Percentiles rank a stretch among this genome's conserved stretches.
Evolutionary conservation across 2,329 filamentous ascomycete species (phyloP).

Genomic region (Exophiala sp.): DNA sequence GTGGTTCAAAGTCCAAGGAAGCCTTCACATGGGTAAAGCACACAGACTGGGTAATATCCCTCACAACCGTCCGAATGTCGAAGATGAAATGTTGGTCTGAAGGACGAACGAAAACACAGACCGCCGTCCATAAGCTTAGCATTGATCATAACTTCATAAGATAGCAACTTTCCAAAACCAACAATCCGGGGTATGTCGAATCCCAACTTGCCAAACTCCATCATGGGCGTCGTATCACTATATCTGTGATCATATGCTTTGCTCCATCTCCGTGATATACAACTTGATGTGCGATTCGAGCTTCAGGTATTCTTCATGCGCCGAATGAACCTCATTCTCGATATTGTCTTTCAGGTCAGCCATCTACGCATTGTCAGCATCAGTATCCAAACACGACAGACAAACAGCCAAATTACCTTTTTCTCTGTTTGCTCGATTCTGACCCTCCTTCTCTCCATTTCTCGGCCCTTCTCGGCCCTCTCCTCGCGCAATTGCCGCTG

Average conservation of each 20-base stretch:
- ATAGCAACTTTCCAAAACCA: not conserved
- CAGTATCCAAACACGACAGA: not conserved
- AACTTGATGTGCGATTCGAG: slow-evolving; percentile 95
- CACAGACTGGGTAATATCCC: not conserved
- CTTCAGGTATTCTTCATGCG: slow-evolving; percentile 93
- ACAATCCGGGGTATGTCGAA: slow-evolving; percentile 35
- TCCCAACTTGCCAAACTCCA: slow-evolving; percentile 9
- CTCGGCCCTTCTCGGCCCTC: slow-evolving; percentile 77
- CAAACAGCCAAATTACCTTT: slow-evolving; percentile 61
- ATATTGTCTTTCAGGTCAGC: slow-evolving; percentile 96
- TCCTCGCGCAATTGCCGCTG: slow-evolving; percentile 82
- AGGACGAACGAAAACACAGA: not conserved
- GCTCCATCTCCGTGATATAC: slow-evolving; percentile 99
- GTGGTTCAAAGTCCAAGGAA: slow-evolving; percentile 61
- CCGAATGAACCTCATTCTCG: slow-evolving; percentile 84
- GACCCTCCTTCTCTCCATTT: slow-evolving; percentile 89
- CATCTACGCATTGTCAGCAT: slow-evolving; percentile 62
- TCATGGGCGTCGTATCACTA: slow-evolving; percentile 17
- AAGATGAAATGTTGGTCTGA: slow-evolving; percentile 18
- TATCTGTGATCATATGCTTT: slow-evolving; percentile 56
- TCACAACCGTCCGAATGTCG: slow-evolving; percentile 4
- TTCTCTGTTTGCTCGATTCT: slow-evolving; percentile 98
- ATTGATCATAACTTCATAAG: not conserved
- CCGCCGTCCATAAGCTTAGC: not conserved
- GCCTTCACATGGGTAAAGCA: slow-evolving; percentile 28